Evolutionary conservation across 352 stramenopile genomes (phyloP), one percentile per base, ranked within the genome.

Genomic region (Pythium periplocum): DNA sequence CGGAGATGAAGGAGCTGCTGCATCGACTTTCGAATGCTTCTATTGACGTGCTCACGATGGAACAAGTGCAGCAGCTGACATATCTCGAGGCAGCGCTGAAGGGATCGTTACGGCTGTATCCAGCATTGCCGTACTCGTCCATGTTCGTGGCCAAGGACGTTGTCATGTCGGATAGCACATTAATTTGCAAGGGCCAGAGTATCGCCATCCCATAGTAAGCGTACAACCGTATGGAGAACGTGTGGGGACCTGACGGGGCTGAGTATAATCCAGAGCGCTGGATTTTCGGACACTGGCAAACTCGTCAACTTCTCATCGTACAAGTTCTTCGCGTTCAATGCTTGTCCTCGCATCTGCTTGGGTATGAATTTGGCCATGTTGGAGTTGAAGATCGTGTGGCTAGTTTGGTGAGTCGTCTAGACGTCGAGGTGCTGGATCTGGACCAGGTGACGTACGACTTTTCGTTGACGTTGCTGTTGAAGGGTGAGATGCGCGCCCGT

Each of bases 361-460:
- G 87, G 87, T 30, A 80, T 71, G 50, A 75, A 76, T 30, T 59
- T 96, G 0, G 86, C 87, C 10, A 83, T 94, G 64, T 56, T 93
- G 2, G 78, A 95, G 68, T 87, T 93, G 64, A 92, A 93, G 68
- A 55, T 93, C 42, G 68, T 88, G 53, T 87, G 9, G 58, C 68
- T 2, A 62, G 65, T 4, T 45, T 96, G 33, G 39, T 96, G 34
- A 64, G 63, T 35, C 79, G 78, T 39, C 93, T 90, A 35, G 51
- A 75, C 26, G 49, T 94, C 9, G 30, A 72, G 32, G 40, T 83
- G 6, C 12, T 66, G 32, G 56, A 68, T 4, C 53, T 55, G 0
- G 53, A 83, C 36, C 12, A 56, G 0, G 51, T 83, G 44, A 81
- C 62, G 49, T 86, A 79, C 61, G 71, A 69, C 12, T 45, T 69